Conservation (phyloP, 2,329 filamentous ascomycete genomes). For the Gyromitra esculenta region DNA sequence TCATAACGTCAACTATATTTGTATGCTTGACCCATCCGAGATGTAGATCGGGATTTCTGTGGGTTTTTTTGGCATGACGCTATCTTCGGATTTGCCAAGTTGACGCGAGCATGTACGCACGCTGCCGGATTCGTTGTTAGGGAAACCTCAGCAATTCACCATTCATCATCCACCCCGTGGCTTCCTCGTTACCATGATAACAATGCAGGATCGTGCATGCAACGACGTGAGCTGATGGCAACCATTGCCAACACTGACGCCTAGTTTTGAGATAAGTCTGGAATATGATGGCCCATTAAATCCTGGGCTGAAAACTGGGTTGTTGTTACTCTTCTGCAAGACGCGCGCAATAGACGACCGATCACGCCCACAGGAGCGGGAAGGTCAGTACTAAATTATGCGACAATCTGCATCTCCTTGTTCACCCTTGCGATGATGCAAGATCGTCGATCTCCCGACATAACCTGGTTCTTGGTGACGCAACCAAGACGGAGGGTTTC, state of each 20-base stretch:
- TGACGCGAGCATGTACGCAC: constrained; percentile 21
- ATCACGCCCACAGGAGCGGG: not conserved
- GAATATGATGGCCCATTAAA: not conserved
- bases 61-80: constrained; percentile 8
- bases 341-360: not conserved
- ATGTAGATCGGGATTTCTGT: not conserved
- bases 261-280: not conserved
- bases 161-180: constrained; percentile 40
- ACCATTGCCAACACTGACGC: not conserved
- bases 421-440: constrained; percentile 20
- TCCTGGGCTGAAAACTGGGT: constrained; percentile 27
- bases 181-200: constrained; percentile 11
- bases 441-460: constrained; percentile 50
- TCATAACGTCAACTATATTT: constrained; percentile 10
- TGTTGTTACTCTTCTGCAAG: constrained; percentile 13
- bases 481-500: constrained; percentile 1
- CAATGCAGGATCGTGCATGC: constrained; percentile 20
- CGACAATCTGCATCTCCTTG: constrained; percentile 15
- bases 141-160: constrained; percentile 24
- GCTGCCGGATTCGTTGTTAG: constrained; percentile 25
- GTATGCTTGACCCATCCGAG: constrained; percentile 22
- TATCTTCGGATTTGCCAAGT: constrained; percentile 5
- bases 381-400: not conserved
- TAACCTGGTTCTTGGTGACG: constrained; percentile 26
- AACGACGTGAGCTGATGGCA: not conserved